Conservation (phyloP, 169 alveolate genomes). For the Perkinsus olseni region DNA sequence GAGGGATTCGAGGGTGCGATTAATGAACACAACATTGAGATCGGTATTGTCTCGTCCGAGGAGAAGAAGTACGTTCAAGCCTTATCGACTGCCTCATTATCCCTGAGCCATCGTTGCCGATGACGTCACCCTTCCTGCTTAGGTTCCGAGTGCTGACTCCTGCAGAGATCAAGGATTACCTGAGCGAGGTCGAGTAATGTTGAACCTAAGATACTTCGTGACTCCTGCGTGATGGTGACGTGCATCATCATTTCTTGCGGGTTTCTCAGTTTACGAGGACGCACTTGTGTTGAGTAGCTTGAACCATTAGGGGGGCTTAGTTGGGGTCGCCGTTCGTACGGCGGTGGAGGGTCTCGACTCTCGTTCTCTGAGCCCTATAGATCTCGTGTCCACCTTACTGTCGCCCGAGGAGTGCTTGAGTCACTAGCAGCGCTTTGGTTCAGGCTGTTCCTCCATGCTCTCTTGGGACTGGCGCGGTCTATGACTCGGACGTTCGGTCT, state of each 20-base stretch:
- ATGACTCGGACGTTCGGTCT: no score
- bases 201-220: background rate
- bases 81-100: background rate
- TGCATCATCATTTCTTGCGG: background rate
- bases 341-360: no score
- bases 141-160: conserved; percentile 73
- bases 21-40: conserved; percentile 89
- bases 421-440: no score
- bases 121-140: background rate
- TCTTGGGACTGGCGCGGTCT: no score
- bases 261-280: background rate
- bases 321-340: no score
- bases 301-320: no score
- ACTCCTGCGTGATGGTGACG: background rate
- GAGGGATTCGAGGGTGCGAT: conserved; percentile 95
- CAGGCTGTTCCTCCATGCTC: no score
- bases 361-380: no score
- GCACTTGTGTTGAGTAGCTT: no score
- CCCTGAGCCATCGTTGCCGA: no score
- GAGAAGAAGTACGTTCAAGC: conserved; percentile 41
- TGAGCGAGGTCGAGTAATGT: conserved; percentile 76
- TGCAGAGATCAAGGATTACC: conserved; percentile 76
- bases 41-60: conserved; percentile 79
- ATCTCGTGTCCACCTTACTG: no score
- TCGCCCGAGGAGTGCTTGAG: no score